Evolutionary conservation across 2,329 filamentous ascomycete genomes (phyloP).

Genomic region (Xenoacremonium recifei): DNA sequence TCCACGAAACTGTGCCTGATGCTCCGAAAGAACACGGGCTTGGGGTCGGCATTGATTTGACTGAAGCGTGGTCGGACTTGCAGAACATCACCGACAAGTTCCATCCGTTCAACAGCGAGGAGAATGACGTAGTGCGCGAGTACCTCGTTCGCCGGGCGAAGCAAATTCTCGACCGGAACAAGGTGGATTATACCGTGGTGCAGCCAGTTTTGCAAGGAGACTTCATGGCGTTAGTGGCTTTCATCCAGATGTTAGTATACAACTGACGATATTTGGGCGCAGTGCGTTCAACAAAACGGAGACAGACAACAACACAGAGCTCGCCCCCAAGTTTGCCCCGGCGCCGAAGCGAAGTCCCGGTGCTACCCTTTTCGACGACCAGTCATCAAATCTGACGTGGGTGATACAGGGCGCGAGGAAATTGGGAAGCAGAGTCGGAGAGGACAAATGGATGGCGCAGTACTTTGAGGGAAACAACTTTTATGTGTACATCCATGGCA

Average conservation of each 20-base stretch:
- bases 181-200: constrained; percentile 45
- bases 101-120: constrained; percentile 85
- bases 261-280: too few species aligned
- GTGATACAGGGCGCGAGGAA: constrained; percentile 23
- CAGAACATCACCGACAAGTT: constrained; percentile 70
- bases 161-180: constrained; percentile 65
- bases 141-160: constrained; percentile 73
- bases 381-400: constrained; percentile 74
- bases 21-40: constrained; percentile 52
- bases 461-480: constrained; percentile 95
- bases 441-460: constrained; percentile 44
- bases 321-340: too few species aligned
- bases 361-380: constrained; percentile 76
- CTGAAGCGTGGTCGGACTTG: constrained; percentile 84
- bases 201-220: too few species aligned
- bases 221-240: too few species aligned
- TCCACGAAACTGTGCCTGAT: constrained; percentile 74
- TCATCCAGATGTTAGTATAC: too few species aligned
- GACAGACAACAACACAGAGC: too few species aligned
- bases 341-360: constrained; percentile 19
- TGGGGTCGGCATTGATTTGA: constrained; percentile 68
- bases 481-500: constrained; percentile 85
- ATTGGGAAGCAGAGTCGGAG: constrained; percentile 15
- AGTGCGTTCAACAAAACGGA: too few species aligned
- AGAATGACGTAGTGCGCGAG: constrained; percentile 76